Evolutionary conservation across 2,329 filamentous ascomycete genomes (phyloP).

Genomic region (Grosmannia penicillata): DNA sequence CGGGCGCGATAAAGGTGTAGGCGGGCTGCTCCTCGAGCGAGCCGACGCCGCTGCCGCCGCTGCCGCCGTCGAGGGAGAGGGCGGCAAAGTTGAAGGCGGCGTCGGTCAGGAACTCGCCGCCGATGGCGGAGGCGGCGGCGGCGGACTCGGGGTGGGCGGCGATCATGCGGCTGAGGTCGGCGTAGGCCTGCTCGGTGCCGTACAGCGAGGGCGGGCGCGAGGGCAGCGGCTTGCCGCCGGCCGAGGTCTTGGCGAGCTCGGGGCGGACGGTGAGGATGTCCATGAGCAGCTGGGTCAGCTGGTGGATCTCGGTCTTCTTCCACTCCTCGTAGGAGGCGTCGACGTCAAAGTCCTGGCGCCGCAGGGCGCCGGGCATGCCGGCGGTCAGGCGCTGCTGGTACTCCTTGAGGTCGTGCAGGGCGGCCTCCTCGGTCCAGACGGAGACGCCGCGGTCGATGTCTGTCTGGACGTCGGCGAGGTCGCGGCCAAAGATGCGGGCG

Average conservation of each 20-base stretch:
- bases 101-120: constrained; percentile 36
- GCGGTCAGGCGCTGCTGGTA: constrained; percentile 84
- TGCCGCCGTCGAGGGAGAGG: constrained; percentile 39
- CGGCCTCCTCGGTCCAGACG: constrained; percentile 82
- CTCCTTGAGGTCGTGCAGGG: constrained; percentile 77
- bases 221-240: constrained; percentile 44
- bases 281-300: constrained; percentile 85
- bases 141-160: constrained; percentile 23
- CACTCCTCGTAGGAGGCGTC: constrained; percentile 80
- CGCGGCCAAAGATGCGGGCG: constrained; percentile 70
- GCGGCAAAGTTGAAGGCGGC: constrained; percentile 52
- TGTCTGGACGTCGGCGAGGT: constrained; percentile 64
- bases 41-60: constrained; percentile 28
- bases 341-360: constrained; percentile 74
- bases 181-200: constrained; percentile 30
- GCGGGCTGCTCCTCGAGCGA: constrained; percentile 48
- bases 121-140: constrained; percentile 8
- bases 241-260: constrained; percentile 65
- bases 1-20: constrained; percentile 81
- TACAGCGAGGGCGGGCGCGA: constrained; percentile 30
- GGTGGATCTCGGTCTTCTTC: constrained; percentile 79
- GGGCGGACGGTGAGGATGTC: constrained; percentile 78
- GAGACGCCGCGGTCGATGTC: constrained; percentile 74
- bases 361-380: constrained; percentile 61
- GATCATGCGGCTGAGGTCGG: constrained; percentile 36